Evolutionary conservation across 1,284 basidiomycete species (phyloP).

Genomic region (Cutaneotrichosporon daszewskae): DNA sequence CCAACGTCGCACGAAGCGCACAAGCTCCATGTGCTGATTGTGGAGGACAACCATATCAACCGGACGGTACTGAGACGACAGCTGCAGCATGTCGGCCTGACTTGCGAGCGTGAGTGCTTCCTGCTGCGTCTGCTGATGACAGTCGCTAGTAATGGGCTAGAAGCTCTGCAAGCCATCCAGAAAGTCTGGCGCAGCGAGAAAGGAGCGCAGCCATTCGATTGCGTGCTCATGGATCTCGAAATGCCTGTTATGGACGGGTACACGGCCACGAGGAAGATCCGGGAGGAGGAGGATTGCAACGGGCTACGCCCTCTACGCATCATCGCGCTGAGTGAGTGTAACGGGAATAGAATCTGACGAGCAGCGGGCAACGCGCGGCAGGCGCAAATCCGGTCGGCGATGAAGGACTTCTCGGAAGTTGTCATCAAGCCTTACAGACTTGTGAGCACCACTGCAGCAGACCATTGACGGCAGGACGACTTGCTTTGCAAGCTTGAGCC

Average conservation of each 20-base stretch:
- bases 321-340: conserved; percentile 16
- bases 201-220: conserved; percentile 26
- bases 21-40: conserved; percentile 25
- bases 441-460: too few relatives aligned
- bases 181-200: neutral
- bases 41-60: conserved; percentile 43
- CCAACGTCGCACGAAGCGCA: too few relatives aligned
- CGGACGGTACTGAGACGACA: conserved; percentile 26
- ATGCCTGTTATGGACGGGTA: conserved; percentile 38
- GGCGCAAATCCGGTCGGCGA: conserved; percentile 14
- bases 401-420: conserved; percentile 36
- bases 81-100: conserved; percentile 13
- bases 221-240: conserved; percentile 45
- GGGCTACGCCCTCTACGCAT: conserved; percentile 1
- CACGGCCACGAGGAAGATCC: conserved; percentile 9
- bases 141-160: conserved; percentile 46
- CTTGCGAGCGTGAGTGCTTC: conserved; percentile 1
- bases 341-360: neutral
- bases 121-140: neutral
- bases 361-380: conserved; percentile 21
- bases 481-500: conserved; percentile 32
- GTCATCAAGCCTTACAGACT: conserved; percentile 39
- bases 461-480: too few relatives aligned
- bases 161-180: conserved; percentile 37
- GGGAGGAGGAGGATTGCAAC: conserved; percentile 12